Evolutionary conservation across 495 filamentous ascomycete genomes (phyloP).

Genomic region (Tuber umbilicatum): DNA sequence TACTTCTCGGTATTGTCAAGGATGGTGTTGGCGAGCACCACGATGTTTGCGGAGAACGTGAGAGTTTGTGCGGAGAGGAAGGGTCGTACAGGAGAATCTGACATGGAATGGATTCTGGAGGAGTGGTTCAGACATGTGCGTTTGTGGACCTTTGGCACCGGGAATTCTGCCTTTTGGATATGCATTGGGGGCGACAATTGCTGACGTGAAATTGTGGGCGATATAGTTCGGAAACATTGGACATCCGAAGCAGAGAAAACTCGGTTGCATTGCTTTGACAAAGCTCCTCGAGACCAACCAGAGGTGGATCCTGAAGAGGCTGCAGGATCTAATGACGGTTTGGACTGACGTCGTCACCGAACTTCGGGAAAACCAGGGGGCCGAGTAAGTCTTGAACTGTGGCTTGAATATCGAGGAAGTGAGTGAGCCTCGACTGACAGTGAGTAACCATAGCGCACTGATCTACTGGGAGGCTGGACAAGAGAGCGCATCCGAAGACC

Average conservation of each 20-base stretch:
- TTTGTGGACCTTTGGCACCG: background rate
- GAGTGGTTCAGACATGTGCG: slow-evolving; percentile 74
- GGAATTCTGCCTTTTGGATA: background rate
- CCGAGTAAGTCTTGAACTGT: slow-evolving; percentile 43
- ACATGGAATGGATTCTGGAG: slow-evolving; percentile 63
- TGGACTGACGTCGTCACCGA: slow-evolving; percentile 65
- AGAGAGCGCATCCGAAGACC: slow-evolving; percentile 39
- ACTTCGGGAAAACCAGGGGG: slow-evolving; percentile 54
- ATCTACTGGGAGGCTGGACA: slow-evolving; percentile 48
- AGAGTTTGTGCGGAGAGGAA: slow-evolving; percentile 42
- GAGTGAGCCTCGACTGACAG: background rate
- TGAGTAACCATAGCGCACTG: slow-evolving; percentile 40
- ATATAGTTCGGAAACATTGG: slow-evolving; percentile 66
- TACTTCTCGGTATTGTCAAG: slow-evolving; percentile 79
- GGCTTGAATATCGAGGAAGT: background rate
- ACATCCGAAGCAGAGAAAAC: slow-evolving; percentile 66
- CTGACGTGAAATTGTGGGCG: slow-evolving; percentile 3
- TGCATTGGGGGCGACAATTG: background rate
- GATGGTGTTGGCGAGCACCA: slow-evolving; percentile 62
- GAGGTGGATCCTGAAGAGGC: slow-evolving; percentile 51
- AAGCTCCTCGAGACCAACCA: slow-evolving; percentile 59
- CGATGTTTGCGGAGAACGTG: slow-evolving; percentile 57
- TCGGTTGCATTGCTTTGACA: slow-evolving; percentile 75
- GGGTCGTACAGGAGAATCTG: slow-evolving; percentile 48
- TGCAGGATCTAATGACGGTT: slow-evolving; percentile 63